Evolutionary conservation across 345 rosid species (phyloP).

Genomic region (Abelmoschus esculentus): DNA sequence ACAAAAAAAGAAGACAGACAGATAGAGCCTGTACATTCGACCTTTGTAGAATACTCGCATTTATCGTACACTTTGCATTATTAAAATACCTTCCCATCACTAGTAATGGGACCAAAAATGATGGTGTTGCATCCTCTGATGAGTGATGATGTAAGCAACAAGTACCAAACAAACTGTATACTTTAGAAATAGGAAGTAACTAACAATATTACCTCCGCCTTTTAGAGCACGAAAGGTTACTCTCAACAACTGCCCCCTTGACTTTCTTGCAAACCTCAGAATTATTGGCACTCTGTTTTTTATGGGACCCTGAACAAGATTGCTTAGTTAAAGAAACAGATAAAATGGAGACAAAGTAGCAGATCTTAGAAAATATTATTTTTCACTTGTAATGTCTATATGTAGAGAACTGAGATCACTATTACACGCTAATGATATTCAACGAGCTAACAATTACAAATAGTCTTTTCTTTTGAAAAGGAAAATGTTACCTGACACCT

Average conservation of each 20-base stretch:
- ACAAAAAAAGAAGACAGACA: neutral
- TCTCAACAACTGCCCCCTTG: neutral
- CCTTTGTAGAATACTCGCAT: neutral
- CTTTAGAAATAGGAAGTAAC: neutral
- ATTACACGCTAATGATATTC: neutral
- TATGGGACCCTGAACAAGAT: constrained; percentile 3
- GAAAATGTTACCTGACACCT: constrained; percentile 6
- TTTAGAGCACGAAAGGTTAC: constrained; percentile 2
- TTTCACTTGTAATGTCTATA: neutral
- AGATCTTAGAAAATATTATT: neutral
- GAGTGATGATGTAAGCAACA: neutral
- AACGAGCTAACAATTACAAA: neutral
- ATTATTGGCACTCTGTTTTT: neutral
- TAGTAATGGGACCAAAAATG: neutral
- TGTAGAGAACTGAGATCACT: neutral
- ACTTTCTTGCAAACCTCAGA: constrained; percentile 2
- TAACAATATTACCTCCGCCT: constrained; percentile 10
- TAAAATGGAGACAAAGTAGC: neutral
- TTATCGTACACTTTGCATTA: neutral
- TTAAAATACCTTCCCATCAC: neutral
- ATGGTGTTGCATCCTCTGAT: neutral
- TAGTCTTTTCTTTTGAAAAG: neutral
- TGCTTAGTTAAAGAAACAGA: neutral
- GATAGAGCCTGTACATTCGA: neutral
- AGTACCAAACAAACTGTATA: neutral